Conservation (phyloP, 345 rosid genomes). For the Theobroma cacao region DNA sequence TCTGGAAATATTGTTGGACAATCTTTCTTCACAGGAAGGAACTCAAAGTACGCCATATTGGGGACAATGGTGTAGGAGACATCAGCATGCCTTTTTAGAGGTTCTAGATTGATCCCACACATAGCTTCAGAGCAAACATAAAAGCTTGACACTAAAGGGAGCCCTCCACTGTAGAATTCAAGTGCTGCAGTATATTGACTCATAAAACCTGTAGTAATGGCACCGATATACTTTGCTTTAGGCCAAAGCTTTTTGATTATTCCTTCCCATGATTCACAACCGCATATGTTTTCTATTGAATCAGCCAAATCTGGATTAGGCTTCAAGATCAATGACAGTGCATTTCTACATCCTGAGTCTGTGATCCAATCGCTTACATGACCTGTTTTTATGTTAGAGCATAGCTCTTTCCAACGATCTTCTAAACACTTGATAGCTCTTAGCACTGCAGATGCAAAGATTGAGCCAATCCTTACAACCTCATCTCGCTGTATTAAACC, state of each 20-base stretch:
- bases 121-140: constrained; percentile 8
- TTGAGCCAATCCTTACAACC: constrained; percentile 43
- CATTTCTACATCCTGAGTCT: neutral
- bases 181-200: neutral
- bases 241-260: constrained; percentile 32
- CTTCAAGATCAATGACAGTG: neutral
- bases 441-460: constrained; percentile 30
- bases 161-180: neutral
- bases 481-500: constrained; percentile 50
- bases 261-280: constrained; percentile 5
- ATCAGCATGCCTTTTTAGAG: constrained; percentile 27
- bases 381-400: neutral
- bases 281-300: neutral
- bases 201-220: neutral
- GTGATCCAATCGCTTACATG: neutral
- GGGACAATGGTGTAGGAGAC: constrained; percentile 27
- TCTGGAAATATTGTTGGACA: neutral
- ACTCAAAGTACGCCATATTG: constrained; percentile 31
- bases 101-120: constrained; percentile 25
- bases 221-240: constrained; percentile 16
- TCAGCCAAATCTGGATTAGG: neutral
- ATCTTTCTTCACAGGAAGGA: constrained; percentile 15
- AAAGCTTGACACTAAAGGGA: neutral
- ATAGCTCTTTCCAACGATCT: constrained; percentile 25
- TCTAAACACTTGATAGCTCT: constrained; percentile 4